These are phyloP conservation scores for Mycena pura DNA, from an alignment of 768 basidiomycete species.

Conservation along the genomic window DNA sequence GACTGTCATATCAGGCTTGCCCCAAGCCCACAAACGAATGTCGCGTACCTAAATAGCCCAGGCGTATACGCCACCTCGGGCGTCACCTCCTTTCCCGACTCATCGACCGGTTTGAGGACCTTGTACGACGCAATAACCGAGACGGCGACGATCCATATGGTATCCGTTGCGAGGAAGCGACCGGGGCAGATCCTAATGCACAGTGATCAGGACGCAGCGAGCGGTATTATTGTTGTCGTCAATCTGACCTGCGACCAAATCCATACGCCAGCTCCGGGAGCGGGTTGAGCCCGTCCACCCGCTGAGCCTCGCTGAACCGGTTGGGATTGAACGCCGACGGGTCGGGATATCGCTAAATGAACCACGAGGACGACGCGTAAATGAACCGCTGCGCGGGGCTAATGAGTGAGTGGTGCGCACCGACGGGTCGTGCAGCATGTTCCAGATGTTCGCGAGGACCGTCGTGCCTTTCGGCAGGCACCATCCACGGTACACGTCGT, in stretches of 20 bases:
- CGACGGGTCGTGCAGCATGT: slow-evolving; percentile 54
- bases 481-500: slow-evolving; percentile 52
- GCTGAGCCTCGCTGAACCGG: slow-evolving; percentile 44
- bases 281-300: slow-evolving; percentile 21
- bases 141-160: slow-evolving; percentile 53
- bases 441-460: neutral
- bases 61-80: slow-evolving; percentile 45
- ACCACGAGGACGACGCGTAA: no score
- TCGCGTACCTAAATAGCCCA: slow-evolving; percentile 51
- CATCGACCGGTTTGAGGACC: slow-evolving; percentile 45
- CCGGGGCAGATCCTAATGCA: slow-evolving; percentile 52
- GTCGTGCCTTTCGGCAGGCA: slow-evolving; percentile 47
- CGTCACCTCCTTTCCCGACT: slow-evolving; percentile 38
- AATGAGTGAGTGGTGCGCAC: no score
- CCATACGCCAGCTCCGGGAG: slow-evolving; percentile 22
- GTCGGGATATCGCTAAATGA: slow-evolving; percentile 43
- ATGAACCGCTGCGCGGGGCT: no score
- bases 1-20: no score
- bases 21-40: no score
- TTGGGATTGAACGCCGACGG: slow-evolving; percentile 58
- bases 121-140: slow-evolving; percentile 50
- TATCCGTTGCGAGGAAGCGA: slow-evolving; percentile 50
- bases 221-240: no score
- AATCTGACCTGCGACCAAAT: slow-evolving; percentile 24
- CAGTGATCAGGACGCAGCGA: no score